These are phyloP conservation scores for Penicillium cinerascens DNA, from an alignment of 495 filamentous ascomycete species.

Conservation along the genomic window DNA sequence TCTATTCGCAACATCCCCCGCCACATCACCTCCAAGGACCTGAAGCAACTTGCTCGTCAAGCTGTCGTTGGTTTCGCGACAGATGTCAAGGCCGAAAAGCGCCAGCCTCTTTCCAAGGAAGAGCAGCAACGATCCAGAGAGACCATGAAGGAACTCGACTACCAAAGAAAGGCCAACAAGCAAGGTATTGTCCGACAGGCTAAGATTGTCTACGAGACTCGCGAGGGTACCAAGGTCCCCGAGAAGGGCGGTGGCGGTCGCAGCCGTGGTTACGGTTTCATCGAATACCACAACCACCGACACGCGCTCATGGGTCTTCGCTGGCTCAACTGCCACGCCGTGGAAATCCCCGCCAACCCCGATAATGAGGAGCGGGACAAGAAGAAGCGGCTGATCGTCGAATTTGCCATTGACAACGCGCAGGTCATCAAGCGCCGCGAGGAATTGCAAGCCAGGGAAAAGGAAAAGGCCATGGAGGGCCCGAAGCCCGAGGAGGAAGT, in stretches of 20 bases:
- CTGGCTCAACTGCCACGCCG: conserved; percentile 83
- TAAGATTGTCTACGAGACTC: conserved; percentile 88
- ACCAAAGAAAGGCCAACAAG: conserved; percentile 70
- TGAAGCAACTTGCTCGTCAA: conserved; percentile 86
- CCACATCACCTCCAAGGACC: conserved; percentile 76
- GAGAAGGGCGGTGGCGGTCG: conserved; percentile 72
- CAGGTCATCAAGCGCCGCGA: conserved; percentile 80
- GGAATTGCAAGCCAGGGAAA: conserved; percentile 60
- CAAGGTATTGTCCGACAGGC: conserved; percentile 93
- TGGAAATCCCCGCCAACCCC: conserved; percentile 36
- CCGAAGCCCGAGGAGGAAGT: conserved; percentile 21
- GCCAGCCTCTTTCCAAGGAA: conserved; percentile 79
- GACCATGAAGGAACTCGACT: conserved; percentile 76
- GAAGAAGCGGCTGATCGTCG: conserved; percentile 82
- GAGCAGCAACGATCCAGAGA: conserved; percentile 74
- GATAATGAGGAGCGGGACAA: conserved; percentile 50
- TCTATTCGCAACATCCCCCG: conserved; percentile 89
- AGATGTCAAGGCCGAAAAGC: conserved; percentile 72
- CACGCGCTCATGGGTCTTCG: conserved; percentile 93
- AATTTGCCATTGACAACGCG: conserved; percentile 98
- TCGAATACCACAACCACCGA: conserved; percentile 92
- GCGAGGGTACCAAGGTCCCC: conserved; percentile 72
- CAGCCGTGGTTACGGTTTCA: conserved; percentile 92
- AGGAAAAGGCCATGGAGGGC: conserved; percentile 24
- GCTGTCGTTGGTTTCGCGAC: conserved; percentile 90